These are phyloP conservation scores for Rusavskia elegans DNA, from an alignment of 495 filamentous ascomycete species.

Conservation along the genomic window DNA sequence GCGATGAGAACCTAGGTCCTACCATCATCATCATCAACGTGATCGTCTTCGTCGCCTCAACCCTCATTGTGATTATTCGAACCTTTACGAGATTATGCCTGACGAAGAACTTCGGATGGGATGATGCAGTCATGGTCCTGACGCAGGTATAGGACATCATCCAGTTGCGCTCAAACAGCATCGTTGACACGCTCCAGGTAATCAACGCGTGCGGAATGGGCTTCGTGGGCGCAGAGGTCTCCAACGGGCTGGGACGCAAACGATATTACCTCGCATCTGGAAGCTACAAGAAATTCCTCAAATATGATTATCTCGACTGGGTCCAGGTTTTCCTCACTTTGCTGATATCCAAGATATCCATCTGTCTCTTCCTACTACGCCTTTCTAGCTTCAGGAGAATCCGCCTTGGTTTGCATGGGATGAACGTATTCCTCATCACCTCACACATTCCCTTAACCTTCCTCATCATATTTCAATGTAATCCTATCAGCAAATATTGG, in stretches of 20 bases:
- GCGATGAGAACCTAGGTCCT: constrained; percentile 3
- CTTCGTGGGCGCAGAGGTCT: constrained; percentile 2
- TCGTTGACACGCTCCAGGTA: not conserved
- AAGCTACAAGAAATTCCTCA: constrained; percentile 5
- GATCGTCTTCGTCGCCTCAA: constrained; percentile 1
- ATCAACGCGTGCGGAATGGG: constrained; percentile 2
- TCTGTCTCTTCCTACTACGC: constrained; percentile 16
- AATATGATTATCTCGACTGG: constrained; percentile 7
- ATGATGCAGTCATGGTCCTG: constrained; percentile 3
- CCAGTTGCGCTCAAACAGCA: not conserved
- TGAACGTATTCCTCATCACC: constrained; percentile 2
- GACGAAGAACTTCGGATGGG: constrained; percentile 3
- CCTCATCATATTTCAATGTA: constrained; percentile 4
- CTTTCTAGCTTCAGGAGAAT: constrained; percentile 5
- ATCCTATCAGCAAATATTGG: constrained; percentile 7
- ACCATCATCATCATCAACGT: constrained; percentile 4
- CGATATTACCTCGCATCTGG: not conserved
- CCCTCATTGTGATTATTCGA: constrained; percentile 1
- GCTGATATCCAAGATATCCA: constrained; percentile 24
- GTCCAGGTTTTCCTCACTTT: constrained; percentile 13
- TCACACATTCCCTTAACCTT: constrained; percentile 5
- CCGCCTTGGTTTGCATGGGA: not conserved
- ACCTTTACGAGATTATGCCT: constrained; percentile 1
- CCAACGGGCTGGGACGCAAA: constrained; percentile 6
- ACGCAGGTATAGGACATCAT: not conserved